phyloP scores from a whole-genome alignment of 768 basidiomycete genomes.

The Daedalea quercina region DNA sequence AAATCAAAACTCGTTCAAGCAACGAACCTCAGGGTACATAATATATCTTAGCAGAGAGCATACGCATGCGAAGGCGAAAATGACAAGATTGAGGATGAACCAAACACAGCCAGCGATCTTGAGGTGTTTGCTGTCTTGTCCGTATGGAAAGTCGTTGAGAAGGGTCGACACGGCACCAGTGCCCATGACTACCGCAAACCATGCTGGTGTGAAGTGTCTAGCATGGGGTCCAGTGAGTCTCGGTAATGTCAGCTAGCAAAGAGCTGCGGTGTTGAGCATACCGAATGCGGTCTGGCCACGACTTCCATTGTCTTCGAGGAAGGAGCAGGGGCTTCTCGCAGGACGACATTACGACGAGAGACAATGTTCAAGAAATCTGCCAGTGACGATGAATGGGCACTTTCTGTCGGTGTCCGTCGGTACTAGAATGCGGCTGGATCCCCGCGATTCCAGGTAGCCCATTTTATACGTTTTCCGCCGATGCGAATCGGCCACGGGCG shows the following conservation, averaged over 20 bases:
- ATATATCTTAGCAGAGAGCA: constrained; percentile 27
- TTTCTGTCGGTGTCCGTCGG: too few species aligned
- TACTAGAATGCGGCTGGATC: too few species aligned
- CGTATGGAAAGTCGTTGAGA: constrained; percentile 37
- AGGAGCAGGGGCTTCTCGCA: not conserved
- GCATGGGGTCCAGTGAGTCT: not conserved
- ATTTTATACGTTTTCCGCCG: too few species aligned
- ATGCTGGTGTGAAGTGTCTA: constrained; percentile 37
- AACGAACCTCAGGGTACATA: constrained; percentile 24
- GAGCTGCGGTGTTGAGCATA: constrained; percentile 7
- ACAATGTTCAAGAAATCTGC: too few species aligned
- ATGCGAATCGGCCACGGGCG: too few species aligned
- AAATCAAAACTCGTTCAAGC: not conserved
- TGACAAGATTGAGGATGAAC: constrained; percentile 33
- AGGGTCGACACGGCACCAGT: constrained; percentile 36
- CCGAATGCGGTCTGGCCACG: constrained; percentile 32
- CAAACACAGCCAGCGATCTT: constrained; percentile 29
- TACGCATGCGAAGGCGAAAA: constrained; percentile 28
- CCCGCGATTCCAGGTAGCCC: too few species aligned
- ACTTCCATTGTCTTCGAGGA: constrained; percentile 19
- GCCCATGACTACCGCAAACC: constrained; percentile 43
- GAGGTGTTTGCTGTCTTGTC: constrained; percentile 26
- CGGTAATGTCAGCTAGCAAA: not conserved
- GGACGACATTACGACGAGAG: too few species aligned
- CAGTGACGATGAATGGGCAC: too few species aligned